phyloP scores from a whole-genome alignment of 2,329 filamentous ascomycete genomes.

The Trichophaea hybrida region DNA sequence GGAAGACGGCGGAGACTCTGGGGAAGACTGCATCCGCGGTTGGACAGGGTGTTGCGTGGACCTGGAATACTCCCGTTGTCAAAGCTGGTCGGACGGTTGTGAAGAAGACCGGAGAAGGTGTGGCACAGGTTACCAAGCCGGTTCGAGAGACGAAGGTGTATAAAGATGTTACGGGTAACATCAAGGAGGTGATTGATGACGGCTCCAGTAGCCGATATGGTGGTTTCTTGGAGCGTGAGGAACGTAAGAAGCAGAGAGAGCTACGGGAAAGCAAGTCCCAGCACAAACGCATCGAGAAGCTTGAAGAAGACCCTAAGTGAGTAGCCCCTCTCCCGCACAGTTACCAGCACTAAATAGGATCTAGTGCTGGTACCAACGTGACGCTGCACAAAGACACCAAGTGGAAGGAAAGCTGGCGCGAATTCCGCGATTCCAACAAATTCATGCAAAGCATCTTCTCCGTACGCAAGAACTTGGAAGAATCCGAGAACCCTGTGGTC shows the following conservation, averaged over 20 bases:
- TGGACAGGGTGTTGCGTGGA: slow-evolving; percentile 86
- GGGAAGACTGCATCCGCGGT: slow-evolving; percentile 76
- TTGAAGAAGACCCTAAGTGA: slow-evolving; percentile 79
- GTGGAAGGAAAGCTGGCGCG: slow-evolving; percentile 97
- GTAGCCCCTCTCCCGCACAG: slow-evolving; percentile 30
- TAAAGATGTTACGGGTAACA: slow-evolving; percentile 50
- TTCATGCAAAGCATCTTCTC: slow-evolving; percentile 77
- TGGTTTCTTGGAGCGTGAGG: slow-evolving; percentile 93
- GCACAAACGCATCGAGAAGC: slow-evolving; percentile 42
- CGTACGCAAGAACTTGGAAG: slow-evolving; percentile 76
- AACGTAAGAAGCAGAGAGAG: slow-evolving; percentile 67
- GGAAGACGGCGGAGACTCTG: slow-evolving; percentile 62
- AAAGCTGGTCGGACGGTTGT: slow-evolving; percentile 82
- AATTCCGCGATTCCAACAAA: slow-evolving; percentile 81
- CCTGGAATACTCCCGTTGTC: slow-evolving; percentile 88
- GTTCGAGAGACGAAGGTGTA: slow-evolving; percentile 89
- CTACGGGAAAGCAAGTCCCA: slow-evolving; percentile 49
- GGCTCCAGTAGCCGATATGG: slow-evolving; percentile 92
- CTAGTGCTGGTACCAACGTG: slow-evolving; percentile 80
- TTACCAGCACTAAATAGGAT: slow-evolving; percentile 14
- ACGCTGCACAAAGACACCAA: slow-evolving; percentile 93
- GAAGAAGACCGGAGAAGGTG: slow-evolving; percentile 65
- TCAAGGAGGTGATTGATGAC: slow-evolving; percentile 93
- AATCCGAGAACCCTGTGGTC: slow-evolving; percentile 93
- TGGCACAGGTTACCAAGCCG: slow-evolving; percentile 90